phyloP scores from a whole-genome alignment of 2,329 filamentous ascomycete genomes.

The Hypoxylon sp. region DNA sequence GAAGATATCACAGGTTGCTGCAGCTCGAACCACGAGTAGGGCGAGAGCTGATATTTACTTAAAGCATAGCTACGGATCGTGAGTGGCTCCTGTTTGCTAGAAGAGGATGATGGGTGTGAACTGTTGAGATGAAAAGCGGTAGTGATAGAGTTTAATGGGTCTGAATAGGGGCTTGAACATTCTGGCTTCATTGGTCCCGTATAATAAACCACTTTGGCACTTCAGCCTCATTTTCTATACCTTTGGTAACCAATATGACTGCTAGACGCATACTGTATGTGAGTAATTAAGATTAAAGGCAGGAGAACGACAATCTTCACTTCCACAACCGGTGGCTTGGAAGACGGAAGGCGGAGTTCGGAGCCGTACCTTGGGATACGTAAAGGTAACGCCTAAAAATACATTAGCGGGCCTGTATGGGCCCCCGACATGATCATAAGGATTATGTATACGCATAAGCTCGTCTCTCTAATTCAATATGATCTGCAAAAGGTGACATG shows the following conservation, averaged over 20 bases:
- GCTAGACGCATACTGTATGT: background rate
- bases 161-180: slow-evolving; percentile 5
- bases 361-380: slow-evolving; percentile 11
- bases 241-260: background rate
- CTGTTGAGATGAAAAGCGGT: slow-evolving; percentile 1
- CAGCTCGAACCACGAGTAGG: slow-evolving; percentile 16
- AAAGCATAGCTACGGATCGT: slow-evolving; percentile 29
- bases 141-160: slow-evolving; percentile 6
- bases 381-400: slow-evolving; percentile 35
- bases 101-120: background rate
- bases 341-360: slow-evolving; percentile 20
- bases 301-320: slow-evolving; percentile 4
- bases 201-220: background rate
- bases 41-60: slow-evolving; percentile 38
- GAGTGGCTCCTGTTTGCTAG: background rate
- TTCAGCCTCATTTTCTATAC: background rate
- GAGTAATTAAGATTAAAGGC: slow-evolving; percentile 17
- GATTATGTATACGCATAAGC: too few species aligned
- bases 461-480: too few species aligned
- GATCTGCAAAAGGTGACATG: too few species aligned
- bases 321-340: slow-evolving; percentile 16
- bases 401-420: too few species aligned
- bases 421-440: too few species aligned
- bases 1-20: slow-evolving; percentile 23
- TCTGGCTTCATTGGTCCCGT: background rate